Evolutionary conservation across 805 yeast species (phyloP).

Genomic region (Wickerhamomyces chambardii): DNA sequence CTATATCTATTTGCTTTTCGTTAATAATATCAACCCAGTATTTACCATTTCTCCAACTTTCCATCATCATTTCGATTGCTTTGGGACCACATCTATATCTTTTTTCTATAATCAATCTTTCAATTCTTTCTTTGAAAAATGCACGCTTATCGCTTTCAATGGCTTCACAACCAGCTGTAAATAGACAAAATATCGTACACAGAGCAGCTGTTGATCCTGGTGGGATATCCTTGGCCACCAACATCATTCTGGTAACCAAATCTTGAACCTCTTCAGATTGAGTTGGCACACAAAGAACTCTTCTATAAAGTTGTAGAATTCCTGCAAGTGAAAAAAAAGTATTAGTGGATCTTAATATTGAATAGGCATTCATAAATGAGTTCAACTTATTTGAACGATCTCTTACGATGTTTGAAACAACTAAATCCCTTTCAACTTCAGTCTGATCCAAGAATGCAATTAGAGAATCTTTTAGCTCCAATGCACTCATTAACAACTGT

Average conservation of each 20-base stretch:
- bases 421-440: constrained; percentile 19
- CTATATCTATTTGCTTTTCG: constrained; percentile 32
- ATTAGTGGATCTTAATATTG: constrained; percentile 36
- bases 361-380: constrained; percentile 8
- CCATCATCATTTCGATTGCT: constrained; percentile 29
- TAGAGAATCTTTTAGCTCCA: constrained; percentile 28
- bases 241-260: constrained; percentile 22
- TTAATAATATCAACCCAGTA: constrained; percentile 44
- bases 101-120: constrained; percentile 23
- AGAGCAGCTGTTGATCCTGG: constrained; percentile 39
- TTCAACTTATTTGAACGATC: constrained; percentile 3
- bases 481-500: constrained; percentile 19
- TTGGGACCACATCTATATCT: constrained; percentile 21
- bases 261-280: constrained; percentile 39
- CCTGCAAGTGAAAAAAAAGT: constrained; percentile 44
- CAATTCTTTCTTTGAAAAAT: constrained; percentile 28
- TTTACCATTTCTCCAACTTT: constrained; percentile 44
- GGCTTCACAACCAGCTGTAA: constrained; percentile 48
- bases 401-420: constrained; percentile 5
- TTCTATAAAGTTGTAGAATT: constrained; percentile 43
- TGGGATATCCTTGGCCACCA: constrained; percentile 24
- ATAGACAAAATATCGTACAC: constrained; percentile 40
- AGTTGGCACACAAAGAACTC: constrained; percentile 43
- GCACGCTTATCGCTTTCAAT: constrained; percentile 21
- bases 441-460: constrained; percentile 13